Base-by-base conservation (phyloP, 495 filamentous ascomycete genomes). In the Talaromyces proteolyticus region DNA sequence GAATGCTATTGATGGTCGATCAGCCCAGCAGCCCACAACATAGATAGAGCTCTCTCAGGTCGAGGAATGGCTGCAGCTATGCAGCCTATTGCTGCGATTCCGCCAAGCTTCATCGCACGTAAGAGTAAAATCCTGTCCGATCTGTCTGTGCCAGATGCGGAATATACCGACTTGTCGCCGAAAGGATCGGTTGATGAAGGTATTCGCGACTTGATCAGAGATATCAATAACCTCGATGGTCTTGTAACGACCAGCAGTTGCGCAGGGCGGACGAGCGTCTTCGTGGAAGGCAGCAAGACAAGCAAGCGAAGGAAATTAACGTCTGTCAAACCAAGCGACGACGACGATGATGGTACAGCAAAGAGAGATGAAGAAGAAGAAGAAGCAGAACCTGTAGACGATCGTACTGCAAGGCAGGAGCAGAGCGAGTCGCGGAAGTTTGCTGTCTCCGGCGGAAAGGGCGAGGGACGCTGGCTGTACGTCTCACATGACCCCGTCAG, bases 211-310 rank as follows among this genome's bases (percentile, higher is more conserved):
- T 66, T 96, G 47, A 87, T 97, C 42, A 71, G 70, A 39, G 80
- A 82, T 50, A 81, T 96, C 57, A 96, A 96, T 67, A 64, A 56
- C 1, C 40, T 78, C n/a, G 76, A 80, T 7, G 86, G 85, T 25
- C 70, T 89, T 22, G 90, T 92, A 21, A 96, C 89, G 6, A 96
- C 91, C 11, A 95, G 91, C 64, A 95, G 88, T 62, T 96, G 91
- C 59, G 82, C 90, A 10, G 91, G 91, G 29, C 72, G 91, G 23
- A 78, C 91, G 24, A 88, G 83, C 54, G 86, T 96, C 14, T 96
- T 92, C 65, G 67, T 91, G 1, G 92, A 96, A 69, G 91, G 90
- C 5, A 63, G 68, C 22, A 86, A 81, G 63, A 72, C 67, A 45
- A 44, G 16, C 18, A 23, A 36, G 4, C 14, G 23, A 17, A 49